Evolutionary conservation across 306 rosid genomes (phyloP).

Genomic region (Prunus dulcis): DNA sequence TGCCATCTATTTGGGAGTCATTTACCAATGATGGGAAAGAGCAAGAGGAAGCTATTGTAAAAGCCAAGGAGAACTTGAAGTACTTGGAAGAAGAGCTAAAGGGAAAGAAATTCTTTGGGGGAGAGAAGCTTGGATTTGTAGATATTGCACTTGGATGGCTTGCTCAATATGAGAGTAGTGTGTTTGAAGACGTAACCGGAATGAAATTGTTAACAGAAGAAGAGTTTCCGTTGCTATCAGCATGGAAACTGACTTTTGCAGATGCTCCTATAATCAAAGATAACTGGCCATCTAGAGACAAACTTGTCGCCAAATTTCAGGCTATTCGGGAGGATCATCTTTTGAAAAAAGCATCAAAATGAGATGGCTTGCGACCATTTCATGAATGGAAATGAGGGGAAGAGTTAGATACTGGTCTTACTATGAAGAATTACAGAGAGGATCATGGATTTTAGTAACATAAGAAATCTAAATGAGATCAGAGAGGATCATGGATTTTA

Average conservation of each 20-base stretch:
- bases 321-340: background rate
- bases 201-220: constrained; percentile 10
- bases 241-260: constrained; percentile 23
- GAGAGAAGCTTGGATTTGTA: constrained; percentile 20
- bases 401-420: background rate
- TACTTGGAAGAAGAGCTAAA: constrained; percentile 20
- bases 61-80: constrained; percentile 19
- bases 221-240: constrained; percentile 15
- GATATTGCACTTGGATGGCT: constrained; percentile 35
- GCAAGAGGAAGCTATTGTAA: constrained; percentile 26
- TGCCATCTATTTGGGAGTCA: background rate
- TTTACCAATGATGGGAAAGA: constrained; percentile 22
- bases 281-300: constrained; percentile 28
- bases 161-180: background rate
- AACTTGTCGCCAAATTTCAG: constrained; percentile 21
- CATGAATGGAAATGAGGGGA: background rate
- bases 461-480: background rate
- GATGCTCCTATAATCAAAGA: constrained; percentile 28
- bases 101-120: constrained; percentile 27
- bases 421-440: background rate
- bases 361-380: background rate
- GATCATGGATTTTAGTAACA: background rate
- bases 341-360: background rate
- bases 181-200: constrained; percentile 10
- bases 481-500: background rate